Evolutionary conservation across 768 basidiomycete genomes (phyloP).

Genomic region (Kwoniella mangroviensis): DNA sequence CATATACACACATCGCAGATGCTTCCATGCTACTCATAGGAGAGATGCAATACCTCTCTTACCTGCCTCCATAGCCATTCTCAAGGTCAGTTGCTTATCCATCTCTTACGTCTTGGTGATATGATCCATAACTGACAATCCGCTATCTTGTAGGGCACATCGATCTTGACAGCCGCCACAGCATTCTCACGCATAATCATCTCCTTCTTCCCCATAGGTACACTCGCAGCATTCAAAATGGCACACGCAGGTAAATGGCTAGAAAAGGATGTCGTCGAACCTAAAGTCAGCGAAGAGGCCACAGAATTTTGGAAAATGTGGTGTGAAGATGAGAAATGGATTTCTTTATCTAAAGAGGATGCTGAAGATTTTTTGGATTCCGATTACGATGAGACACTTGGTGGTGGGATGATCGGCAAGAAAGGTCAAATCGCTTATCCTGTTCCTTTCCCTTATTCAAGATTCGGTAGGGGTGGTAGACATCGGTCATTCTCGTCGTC

Average conservation of each 20-base stretch:
- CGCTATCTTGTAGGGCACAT: slow-evolving; percentile 34
- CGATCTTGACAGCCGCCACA: slow-evolving; percentile 43
- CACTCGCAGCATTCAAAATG: slow-evolving; percentile 43
- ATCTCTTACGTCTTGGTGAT: neutral
- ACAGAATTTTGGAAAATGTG: slow-evolving; percentile 52
- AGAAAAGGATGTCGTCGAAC: slow-evolving; percentile 20
- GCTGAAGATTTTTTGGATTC: slow-evolving; percentile 21
- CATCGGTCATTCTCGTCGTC: neutral
- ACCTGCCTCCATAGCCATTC: slow-evolving; percentile 37
- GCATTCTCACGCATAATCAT: slow-evolving; percentile 50
- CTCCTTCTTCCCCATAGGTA: slow-evolving; percentile 52
- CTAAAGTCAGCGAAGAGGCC: slow-evolving; percentile 32
- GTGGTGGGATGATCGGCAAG: slow-evolving; percentile 15
- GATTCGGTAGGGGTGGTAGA: neutral
- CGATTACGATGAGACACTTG: slow-evolving; percentile 20
- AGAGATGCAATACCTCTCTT: slow-evolving; percentile 47
- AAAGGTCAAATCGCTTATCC: slow-evolving; percentile 36
- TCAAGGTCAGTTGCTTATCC: slow-evolving; percentile 41
- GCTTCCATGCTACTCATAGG: slow-evolving; percentile 40
- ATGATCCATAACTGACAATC: neutral
- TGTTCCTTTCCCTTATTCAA: slow-evolving; percentile 14
- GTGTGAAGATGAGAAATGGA: slow-evolving; percentile 45
- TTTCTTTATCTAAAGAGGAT: slow-evolving; percentile 26
- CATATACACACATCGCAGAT: slow-evolving; percentile 8
- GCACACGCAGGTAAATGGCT: slow-evolving; percentile 32